Percentiles rank a stretch among this genome's conserved stretches.
Conservation (phyloP, 148 eudicot species). For the Talinum fruticosum region DNA sequence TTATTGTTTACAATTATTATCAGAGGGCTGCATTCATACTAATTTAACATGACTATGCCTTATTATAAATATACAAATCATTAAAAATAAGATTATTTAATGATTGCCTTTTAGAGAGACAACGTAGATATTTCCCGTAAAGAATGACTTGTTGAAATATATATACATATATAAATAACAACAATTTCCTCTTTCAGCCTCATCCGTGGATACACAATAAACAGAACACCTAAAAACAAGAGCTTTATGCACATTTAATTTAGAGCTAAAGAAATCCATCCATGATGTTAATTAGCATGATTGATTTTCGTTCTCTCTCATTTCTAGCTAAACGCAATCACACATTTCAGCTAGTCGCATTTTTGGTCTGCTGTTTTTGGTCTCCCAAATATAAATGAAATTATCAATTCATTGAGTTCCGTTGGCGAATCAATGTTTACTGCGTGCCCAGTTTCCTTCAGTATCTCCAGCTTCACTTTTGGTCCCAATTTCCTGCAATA, state of each 20-base stretch:
- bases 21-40: too few species aligned
- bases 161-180: neutral
- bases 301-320: too few species aligned
- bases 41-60: too few species aligned
- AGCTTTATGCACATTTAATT: neutral
- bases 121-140: too few species aligned
- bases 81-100: too few species aligned
- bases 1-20: too few species aligned
- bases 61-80: too few species aligned
- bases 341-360: neutral
- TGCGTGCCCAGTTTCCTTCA: slow-evolving; percentile 56
- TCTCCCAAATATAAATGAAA: slow-evolving; percentile 31
- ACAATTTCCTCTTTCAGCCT: neutral
- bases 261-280: neutral
- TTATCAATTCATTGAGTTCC: slow-evolving; percentile 34
- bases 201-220: neutral
- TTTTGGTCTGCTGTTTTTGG: neutral
- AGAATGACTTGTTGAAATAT: too few species aligned
- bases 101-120: too few species aligned
- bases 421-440: slow-evolving; percentile 50
- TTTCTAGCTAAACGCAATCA: neutral
- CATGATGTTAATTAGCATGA: neutral
- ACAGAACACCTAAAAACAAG: neutral
- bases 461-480: slow-evolving; percentile 41
- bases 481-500: slow-evolving; percentile 45